These are phyloP conservation scores for Striga hermonthica DNA, from an alignment of 305 asterid species.

Conservation along the genomic window DNA sequence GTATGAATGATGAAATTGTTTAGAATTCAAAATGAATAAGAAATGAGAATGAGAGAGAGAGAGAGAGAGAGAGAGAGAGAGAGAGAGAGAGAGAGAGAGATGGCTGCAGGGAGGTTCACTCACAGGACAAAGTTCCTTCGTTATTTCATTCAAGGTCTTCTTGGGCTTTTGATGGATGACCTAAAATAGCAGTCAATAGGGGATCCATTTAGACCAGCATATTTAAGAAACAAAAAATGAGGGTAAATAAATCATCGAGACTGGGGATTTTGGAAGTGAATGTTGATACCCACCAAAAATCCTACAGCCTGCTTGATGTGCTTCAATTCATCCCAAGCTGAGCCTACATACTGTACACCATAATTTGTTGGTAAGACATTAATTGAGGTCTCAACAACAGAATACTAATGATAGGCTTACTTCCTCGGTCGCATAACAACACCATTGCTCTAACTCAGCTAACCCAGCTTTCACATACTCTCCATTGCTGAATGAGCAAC, in stretches of 20 bases:
- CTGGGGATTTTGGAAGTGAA: neutral
- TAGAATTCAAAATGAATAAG: slow-evolving; percentile 7
- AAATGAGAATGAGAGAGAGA: neutral
- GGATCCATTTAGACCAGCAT: slow-evolving; percentile 19
- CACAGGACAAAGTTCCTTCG: slow-evolving; percentile 93
- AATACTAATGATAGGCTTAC: slow-evolving; percentile 36
- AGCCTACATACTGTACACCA: slow-evolving; percentile 65
- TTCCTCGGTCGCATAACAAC: slow-evolving; percentile 93
- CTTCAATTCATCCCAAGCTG: slow-evolving; percentile 89
- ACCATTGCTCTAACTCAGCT: slow-evolving; percentile 97
- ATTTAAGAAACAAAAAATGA: slow-evolving; percentile 15
- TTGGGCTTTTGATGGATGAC: slow-evolving; percentile 99
- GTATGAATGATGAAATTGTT: slow-evolving; percentile 23
- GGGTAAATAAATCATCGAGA: slow-evolving; percentile 7
- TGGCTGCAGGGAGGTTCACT: slow-evolving; percentile 33
- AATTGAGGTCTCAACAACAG: slow-evolving; percentile 25
- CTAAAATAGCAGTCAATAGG: slow-evolving; percentile 41
- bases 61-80: no score
- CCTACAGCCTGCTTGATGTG: slow-evolving; percentile 91
- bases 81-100: slow-evolving; percentile 8
- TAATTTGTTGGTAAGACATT: slow-evolving; percentile 25
- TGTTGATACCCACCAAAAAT: slow-evolving; percentile 48
- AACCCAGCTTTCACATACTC: slow-evolving; percentile 96
- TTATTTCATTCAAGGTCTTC: slow-evolving; percentile 82
- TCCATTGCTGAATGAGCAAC: slow-evolving; percentile 97